Conservation (phyloP, 805 yeast species). For the Metschnikowia sp. region DNA sequence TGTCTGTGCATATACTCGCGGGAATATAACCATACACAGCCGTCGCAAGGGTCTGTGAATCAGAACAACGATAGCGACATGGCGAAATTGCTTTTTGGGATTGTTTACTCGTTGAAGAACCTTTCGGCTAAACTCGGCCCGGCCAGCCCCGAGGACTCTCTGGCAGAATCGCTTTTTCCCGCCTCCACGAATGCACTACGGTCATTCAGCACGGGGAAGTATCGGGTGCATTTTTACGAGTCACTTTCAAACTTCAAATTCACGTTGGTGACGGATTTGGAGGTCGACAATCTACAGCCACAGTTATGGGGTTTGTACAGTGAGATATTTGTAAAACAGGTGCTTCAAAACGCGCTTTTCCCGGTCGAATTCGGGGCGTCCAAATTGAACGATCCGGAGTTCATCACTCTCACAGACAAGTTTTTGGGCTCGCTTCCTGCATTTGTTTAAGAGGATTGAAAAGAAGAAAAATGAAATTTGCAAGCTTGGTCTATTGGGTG, state of each 20-base stretch:
- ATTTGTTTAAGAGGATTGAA: conserved; percentile 5
- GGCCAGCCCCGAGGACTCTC: conserved; percentile 20
- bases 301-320: conserved; percentile 59
- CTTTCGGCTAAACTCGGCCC: conserved; percentile 56
- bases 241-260: conserved; percentile 77
- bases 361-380: conserved; percentile 59
- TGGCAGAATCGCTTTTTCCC: conserved; percentile 1
- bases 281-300: conserved; percentile 50
- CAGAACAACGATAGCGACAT: conserved; percentile 61
- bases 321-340: conserved; percentile 53
- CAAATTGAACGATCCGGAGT: conserved; percentile 54
- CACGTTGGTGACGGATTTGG: conserved; percentile 66
- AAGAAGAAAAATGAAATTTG: neutral
- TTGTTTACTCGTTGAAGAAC: conserved; percentile 73
- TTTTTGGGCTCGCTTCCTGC: conserved; percentile 33
- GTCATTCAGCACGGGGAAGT: conserved; percentile 68
- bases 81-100: conserved; percentile 82
- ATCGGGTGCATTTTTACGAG: conserved; percentile 76
- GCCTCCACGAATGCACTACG: conserved; percentile 35
- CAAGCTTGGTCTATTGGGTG: too few relatives aligned
- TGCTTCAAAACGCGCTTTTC: conserved; percentile 52
- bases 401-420: conserved; percentile 53
- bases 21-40: conserved; percentile 36
- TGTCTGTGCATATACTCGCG: conserved; percentile 81
- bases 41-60: conserved; percentile 31